Conservation (phyloP, 2,329 filamentous ascomycete genomes). For the Phyllosticta paracitricarpa region DNA sequence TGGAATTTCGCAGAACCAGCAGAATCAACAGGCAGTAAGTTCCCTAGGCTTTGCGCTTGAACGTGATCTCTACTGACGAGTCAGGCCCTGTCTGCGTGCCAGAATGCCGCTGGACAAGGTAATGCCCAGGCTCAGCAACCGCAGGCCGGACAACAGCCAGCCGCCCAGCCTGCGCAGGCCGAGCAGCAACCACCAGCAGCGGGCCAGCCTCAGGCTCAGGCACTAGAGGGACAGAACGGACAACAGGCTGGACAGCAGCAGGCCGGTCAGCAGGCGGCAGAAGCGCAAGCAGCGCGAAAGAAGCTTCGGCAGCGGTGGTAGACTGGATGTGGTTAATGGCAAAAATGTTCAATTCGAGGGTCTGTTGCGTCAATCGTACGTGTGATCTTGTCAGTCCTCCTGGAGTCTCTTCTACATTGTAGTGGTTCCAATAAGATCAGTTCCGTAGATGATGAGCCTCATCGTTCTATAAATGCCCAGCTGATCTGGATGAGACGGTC, state of each 20-base stretch:
- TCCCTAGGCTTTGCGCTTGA: background rate
- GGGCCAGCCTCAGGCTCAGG: background rate
- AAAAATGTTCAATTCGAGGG: background rate
- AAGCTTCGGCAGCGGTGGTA: background rate
- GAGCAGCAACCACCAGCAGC: background rate
- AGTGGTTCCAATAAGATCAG: too few relatives aligned
- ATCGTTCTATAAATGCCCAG: too few relatives aligned
- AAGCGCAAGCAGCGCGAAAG: background rate
- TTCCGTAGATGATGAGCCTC: too few relatives aligned
- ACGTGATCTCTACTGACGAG: background rate
- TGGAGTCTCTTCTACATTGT: too few relatives aligned
- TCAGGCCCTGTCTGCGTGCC: background rate
- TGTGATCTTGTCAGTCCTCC: background rate
- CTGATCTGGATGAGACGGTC: too few relatives aligned
- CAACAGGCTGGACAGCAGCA: background rate
- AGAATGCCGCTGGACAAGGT: background rate
- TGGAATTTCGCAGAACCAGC: slow-evolving; percentile 1
- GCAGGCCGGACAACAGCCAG: background rate
- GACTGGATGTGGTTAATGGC: background rate
- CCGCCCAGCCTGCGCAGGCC: background rate
- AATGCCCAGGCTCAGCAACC: background rate
- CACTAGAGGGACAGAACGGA: background rate
- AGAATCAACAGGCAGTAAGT: slow-evolving; percentile 1
- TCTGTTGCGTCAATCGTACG: background rate
- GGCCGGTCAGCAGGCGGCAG: background rate